These are phyloP conservation scores for Mucor indicus DNA, from an alignment of 371 early-diverging fungal genomes.

Conservation along the genomic window DNA sequence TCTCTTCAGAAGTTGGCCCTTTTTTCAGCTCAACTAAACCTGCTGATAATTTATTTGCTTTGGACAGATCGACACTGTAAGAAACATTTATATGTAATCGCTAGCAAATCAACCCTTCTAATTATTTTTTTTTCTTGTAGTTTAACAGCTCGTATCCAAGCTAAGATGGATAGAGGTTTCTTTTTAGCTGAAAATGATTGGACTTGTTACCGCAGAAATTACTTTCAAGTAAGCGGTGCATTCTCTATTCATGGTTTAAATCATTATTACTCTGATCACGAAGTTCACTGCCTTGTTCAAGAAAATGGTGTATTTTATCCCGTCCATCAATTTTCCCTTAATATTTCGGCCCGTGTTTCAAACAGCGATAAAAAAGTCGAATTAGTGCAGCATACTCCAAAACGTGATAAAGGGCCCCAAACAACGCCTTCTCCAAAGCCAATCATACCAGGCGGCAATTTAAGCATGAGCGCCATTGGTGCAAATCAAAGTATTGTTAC, in stretches of 20 bases:
- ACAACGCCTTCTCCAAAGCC: conserved; percentile 64
- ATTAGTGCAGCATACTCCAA: conserved; percentile 90
- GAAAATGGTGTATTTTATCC: conserved; percentile 43
- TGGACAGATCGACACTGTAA: conserved; percentile 62
- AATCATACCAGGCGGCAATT: conserved; percentile 60
- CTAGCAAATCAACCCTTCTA: neutral
- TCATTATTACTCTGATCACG: conserved; percentile 44
- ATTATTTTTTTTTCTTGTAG: conserved; percentile 7
- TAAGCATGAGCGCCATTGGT: conserved; percentile 51
- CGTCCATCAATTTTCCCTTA: conserved; percentile 64
- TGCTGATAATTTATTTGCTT: conserved; percentile 55
- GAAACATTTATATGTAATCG: conserved; percentile 1
- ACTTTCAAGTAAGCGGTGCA: conserved; percentile 84
- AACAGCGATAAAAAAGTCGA: conserved; percentile 75
- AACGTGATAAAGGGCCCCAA: conserved; percentile 93
- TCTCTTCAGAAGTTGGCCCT: conserved; percentile 48
- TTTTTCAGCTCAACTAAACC: conserved; percentile 65
- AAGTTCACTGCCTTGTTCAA: conserved; percentile 62
- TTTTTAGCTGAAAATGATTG: conserved; percentile 79
- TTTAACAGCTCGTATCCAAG: conserved; percentile 46
- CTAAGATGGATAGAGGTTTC: conserved; percentile 79
- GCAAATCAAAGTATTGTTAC: conserved; percentile 62
- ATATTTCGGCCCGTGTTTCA: conserved; percentile 72
- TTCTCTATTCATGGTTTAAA: conserved; percentile 62
- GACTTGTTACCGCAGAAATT: conserved; percentile 96